A percentile compares a stretch with the other conserved stretches of the same genome.
Evolutionary conservation across 2,329 filamentous ascomycete genomes (phyloP).

Genomic region (Penicillium paneum): DNA sequence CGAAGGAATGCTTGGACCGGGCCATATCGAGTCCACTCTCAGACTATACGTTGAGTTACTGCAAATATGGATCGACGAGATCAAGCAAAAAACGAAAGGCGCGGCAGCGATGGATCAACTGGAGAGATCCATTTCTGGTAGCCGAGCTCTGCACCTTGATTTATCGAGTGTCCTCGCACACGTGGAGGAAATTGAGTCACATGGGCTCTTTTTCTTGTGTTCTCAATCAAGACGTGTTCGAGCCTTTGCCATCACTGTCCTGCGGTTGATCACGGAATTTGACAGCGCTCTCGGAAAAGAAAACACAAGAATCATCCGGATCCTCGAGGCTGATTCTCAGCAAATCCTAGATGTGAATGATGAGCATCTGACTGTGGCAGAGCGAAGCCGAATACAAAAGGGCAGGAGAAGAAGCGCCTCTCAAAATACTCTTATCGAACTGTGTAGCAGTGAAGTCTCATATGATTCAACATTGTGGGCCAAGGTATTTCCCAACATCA

Average conservation of each 20-base stretch:
- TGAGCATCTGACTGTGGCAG: constrained; percentile 76
- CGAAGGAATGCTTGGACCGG: constrained; percentile 89
- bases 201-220: constrained; percentile 94
- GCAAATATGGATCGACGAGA: constrained; percentile 97
- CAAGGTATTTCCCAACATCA: constrained; percentile 94
- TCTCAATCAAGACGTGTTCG: constrained; percentile 90
- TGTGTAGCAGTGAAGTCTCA: constrained; percentile 91
- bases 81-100: constrained; percentile 78
- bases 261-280: constrained; percentile 90
- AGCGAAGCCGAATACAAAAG: constrained; percentile 85
- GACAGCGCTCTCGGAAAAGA: constrained; percentile 82
- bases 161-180: constrained; percentile 85
- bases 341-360: constrained; percentile 91
- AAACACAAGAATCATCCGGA: constrained; percentile 78
- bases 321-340: constrained; percentile 84
- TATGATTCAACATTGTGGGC: constrained; percentile 97
- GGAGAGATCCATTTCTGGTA: constrained; percentile 64
- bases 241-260: constrained; percentile 84
- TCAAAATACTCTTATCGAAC: constrained; percentile 82
- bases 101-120: constrained; percentile 62
- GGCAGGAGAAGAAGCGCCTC: constrained; percentile 81
- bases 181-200: constrained; percentile 94
- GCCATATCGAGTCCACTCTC: constrained; percentile 91
- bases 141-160: constrained; percentile 73
- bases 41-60: constrained; percentile 89